These are phyloP conservation scores for Xylariaceae sp. DNA, from an alignment of 2,329 filamentous ascomycete genomes.

Conservation along the genomic window DNA sequence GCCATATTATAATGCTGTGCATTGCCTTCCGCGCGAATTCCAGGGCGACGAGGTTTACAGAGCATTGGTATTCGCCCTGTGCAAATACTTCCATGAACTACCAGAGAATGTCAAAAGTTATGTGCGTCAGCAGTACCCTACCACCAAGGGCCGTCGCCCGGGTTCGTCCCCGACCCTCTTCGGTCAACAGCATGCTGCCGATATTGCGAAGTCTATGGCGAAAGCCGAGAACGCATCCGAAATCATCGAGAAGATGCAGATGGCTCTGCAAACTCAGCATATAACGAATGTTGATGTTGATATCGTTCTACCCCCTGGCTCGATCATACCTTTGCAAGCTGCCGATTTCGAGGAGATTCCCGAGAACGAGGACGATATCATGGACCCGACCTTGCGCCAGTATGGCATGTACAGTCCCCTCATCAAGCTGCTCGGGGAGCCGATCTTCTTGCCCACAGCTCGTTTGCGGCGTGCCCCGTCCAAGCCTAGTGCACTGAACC, in stretches of 20 bases:
- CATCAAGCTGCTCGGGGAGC: conserved; percentile 75
- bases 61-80: conserved; percentile 84
- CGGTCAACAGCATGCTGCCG: conserved; percentile 86
- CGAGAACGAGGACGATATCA: conserved; percentile 61
- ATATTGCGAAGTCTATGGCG: conserved; percentile 80
- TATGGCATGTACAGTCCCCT: conserved; percentile 76
- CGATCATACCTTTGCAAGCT: conserved; percentile 62
- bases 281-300: conserved; percentile 85
- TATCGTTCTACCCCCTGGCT: conserved; percentile 74
- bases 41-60: conserved; percentile 93
- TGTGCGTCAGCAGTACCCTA: conserved; percentile 56
- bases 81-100: conserved; percentile 91
- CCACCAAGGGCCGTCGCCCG: conserved; percentile 51
- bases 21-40: conserved; percentile 84
- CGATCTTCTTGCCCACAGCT: conserved; percentile 82
- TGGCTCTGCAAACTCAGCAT: conserved; percentile 75
- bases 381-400: conserved; percentile 60
- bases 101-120: conserved; percentile 70
- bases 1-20: conserved; percentile 84
- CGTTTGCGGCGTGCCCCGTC: conserved; percentile 82
- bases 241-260: conserved; percentile 67
- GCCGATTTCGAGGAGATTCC: conserved; percentile 56
- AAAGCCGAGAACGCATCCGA: conserved; percentile 73
- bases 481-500: conserved; percentile 74
- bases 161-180: conserved; percentile 69